Evolutionary conservation across 2,329 filamentous ascomycete genomes (phyloP).

Genomic region (Graphilbum fragrans): DNA sequence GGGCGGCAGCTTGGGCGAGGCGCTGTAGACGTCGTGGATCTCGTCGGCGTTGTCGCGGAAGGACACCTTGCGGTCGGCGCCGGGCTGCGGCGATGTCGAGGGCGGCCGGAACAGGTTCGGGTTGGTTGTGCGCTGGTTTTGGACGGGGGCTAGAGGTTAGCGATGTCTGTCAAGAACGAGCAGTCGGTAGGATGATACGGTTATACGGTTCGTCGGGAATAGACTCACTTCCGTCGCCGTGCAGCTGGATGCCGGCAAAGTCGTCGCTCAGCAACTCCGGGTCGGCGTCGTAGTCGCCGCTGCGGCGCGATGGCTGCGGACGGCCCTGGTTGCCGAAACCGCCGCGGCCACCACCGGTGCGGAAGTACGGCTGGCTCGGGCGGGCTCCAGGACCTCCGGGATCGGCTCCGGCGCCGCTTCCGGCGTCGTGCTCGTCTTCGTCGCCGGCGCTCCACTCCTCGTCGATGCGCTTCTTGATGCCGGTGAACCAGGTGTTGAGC

Average conservation of each 20-base stretch:
- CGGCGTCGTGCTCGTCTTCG: slow-evolving; percentile 29
- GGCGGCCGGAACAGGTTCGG: slow-evolving; percentile 67
- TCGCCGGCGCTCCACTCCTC: slow-evolving; percentile 70
- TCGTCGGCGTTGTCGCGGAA: slow-evolving; percentile 61
- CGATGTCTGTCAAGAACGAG: not conserved
- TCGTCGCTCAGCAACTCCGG: slow-evolving; percentile 83
- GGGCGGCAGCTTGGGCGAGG: slow-evolving; percentile 41
- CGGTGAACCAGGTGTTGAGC: slow-evolving; percentile 86
- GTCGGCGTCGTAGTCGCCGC: slow-evolving; percentile 91
- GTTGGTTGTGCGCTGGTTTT: slow-evolving; percentile 19
- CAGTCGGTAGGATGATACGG: not conserved
- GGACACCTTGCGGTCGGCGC: slow-evolving; percentile 39
- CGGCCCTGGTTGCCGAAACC: slow-evolving; percentile 37
- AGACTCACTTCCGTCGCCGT: slow-evolving; percentile 48
- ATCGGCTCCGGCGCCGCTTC: slow-evolving; percentile 5
- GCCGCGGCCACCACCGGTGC: slow-evolving; percentile 15
- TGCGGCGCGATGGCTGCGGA: slow-evolving; percentile 44
- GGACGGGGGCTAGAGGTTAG: not conserved
- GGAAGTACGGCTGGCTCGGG: not conserved
- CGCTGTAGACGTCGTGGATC: slow-evolving; percentile 62
- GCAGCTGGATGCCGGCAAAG: slow-evolving; percentile 60
- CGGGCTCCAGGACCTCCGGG: slow-evolving; percentile 7
- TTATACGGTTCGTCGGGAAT: too few relatives aligned
- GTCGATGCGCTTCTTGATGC: slow-evolving; percentile 85
- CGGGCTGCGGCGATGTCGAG: slow-evolving; percentile 36